A percentile compares a stretch with the other conserved stretches of the same genome.
phyloP scores from a whole-genome alignment of 768 basidiomycete species.

The Daedaleopsis nitida region DNA sequence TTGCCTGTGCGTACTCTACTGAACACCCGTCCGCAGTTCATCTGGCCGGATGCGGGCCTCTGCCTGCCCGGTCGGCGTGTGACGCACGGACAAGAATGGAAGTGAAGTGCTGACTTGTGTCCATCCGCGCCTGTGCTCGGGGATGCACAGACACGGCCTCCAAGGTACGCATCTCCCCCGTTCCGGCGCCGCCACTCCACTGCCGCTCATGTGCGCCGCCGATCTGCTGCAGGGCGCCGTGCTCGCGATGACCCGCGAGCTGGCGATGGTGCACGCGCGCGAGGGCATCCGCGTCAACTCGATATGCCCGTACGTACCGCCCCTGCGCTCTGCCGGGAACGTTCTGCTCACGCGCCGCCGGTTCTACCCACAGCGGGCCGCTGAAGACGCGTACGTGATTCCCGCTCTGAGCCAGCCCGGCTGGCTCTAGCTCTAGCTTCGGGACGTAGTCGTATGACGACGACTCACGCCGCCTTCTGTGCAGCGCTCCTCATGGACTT shows the following conservation, averaged over 20 bases:
- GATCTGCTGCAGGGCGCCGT: conserved; percentile 75
- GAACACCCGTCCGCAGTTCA: no score
- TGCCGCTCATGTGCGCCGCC: not conserved
- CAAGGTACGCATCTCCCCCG: conserved; percentile 52
- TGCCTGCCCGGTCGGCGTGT: no score
- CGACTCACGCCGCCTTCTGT: not conserved
- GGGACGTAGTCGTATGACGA: no score
- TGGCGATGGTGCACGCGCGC: conserved; percentile 96
- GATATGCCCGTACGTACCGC: conserved; percentile 81
- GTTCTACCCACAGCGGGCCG: conserved; percentile 68
- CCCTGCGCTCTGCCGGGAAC: not conserved
- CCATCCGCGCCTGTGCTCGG: not conserved
- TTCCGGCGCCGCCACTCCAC: not conserved
- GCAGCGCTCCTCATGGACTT: conserved; percentile 98
- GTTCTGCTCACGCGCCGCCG: not conserved
- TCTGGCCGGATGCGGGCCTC: no score
- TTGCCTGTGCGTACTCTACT: conserved; percentile 84
- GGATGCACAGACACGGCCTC: conserved; percentile 80
- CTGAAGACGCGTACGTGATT: conserved; percentile 82
- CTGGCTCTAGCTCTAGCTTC: not conserved
- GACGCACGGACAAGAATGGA: no score
- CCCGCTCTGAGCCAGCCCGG: not conserved
- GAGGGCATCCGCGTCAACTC: conserved; percentile 97
- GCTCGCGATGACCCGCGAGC: conserved; percentile 97
- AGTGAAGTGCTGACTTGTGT: not conserved